Percentiles rank a stretch among this genome's conserved stretches.
Evolutionary conservation across 345 rosid species (phyloP).

Genomic region (Gossypium turneri): DNA sequence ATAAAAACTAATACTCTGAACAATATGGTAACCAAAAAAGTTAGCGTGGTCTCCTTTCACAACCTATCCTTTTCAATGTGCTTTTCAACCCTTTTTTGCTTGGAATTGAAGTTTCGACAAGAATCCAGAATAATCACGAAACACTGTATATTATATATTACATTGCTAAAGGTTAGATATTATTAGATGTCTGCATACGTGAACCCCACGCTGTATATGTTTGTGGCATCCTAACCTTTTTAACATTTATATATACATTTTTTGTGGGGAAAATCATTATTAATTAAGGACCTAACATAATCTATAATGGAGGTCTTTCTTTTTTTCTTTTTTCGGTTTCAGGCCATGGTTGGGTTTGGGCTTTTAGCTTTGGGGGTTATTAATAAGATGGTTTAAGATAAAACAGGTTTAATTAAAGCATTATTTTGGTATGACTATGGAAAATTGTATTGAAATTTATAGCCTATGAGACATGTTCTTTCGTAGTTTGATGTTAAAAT

Average conservation of each 20-base stretch:
- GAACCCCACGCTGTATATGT: conserved; percentile 19
- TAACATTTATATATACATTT: neutral
- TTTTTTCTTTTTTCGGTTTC: neutral
- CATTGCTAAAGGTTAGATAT: neutral
- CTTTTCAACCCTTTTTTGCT: neutral
- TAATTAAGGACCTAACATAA: neutral
- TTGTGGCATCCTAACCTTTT: neutral
- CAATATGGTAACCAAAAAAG: no score
- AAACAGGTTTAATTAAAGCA: neutral
- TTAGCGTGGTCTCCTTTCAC: neutral
- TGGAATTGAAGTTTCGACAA: conserved; percentile 1
- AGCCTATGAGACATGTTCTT: no score
- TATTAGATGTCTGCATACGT: neutral
- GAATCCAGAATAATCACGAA: neutral
- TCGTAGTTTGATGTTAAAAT: neutral
- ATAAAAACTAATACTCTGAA: no score
- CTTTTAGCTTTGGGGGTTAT: neutral
- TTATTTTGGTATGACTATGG: neutral
- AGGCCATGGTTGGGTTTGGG: neutral
- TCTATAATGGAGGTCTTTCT: neutral
- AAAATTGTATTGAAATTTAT: neutral
- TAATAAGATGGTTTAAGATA: neutral
- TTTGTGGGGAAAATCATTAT: no score
- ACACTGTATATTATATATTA: neutral
- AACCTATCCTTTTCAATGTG: neutral